Base-by-base conservation (phyloP, 2,329 filamentous ascomycete species). In the Neofusicoccum sp. region DNA sequence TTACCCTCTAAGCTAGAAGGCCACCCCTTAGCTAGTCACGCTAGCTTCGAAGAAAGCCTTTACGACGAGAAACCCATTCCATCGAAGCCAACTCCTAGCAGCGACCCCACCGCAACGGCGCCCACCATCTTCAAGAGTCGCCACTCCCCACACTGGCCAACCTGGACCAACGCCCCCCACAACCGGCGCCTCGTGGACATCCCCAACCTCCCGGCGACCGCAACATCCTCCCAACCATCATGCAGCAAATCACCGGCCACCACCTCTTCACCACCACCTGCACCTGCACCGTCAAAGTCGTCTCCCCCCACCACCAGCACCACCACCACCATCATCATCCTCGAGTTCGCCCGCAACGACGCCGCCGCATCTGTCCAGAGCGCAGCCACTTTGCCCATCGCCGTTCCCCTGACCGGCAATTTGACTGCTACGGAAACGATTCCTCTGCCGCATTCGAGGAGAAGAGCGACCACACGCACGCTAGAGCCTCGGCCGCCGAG, bases 331-430 rank as follows among this genome's bases (percentile, higher is more conserved):
- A 16, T 26, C 9, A 6, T 43, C 8, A 44, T 38, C 4, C 38
- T 56, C 38, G 51, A 56, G 38, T 56, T 56, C 38, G 36, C 51
- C 24, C 51, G 38, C 28, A 38, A 38, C 38, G 51, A 43, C 28
- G 16, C 28, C 7, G 51, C 51, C 16, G 36, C 51, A 6, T n/a
- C n/a, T n/a, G n/a, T n/a, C n/a, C n/a, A n/a, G n/a, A n/a, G n/a
- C n/a, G n/a, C n/a, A n/a, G n/a, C n/a, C n/a, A n/a, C n/a, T n/a
- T n/a, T n/a, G n/a, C n/a, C n/a, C n/a, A n/a, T n/a, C n/a, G n/a
- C n/a, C n/a, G n/a, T n/a, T n/a, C n/a, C n/a, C n/a, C n/a, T n/a
- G n/a, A n/a, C n/a, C n/a, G n/a, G n/a, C n/a, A n/a, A n/a, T n/a
- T n/a, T n/a, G n/a, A n/a, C n/a, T n/a, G n/a, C n/a, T n/a, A n/a